Conservation (phyloP, 2,329 filamentous ascomycete species). For the Colletotrichum sp. region DNA sequence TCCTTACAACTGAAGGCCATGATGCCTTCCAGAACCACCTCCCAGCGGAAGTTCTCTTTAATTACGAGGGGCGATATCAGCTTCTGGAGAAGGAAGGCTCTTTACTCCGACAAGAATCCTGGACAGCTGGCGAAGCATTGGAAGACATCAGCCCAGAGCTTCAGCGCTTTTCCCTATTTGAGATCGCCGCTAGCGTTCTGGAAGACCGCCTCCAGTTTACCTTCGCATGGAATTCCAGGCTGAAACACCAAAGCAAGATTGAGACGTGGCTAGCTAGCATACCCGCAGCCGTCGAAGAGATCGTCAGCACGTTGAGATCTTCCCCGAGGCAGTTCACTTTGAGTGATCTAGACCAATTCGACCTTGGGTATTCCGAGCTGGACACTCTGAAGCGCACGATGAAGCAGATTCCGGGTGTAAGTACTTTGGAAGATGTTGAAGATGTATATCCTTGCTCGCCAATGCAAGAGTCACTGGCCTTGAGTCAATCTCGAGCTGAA, state of each 20-base stretch:
- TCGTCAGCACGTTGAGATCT: not conserved
- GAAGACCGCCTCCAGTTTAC: not conserved
- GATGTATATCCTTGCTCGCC: constrained; percentile 43
- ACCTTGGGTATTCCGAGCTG: not conserved
- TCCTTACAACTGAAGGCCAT: not conserved
- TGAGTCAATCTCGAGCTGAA: constrained; percentile 34
- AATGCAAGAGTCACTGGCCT: constrained; percentile 38
- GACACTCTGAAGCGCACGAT: not conserved
- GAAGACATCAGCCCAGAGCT: not conserved
- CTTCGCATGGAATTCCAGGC: not conserved
- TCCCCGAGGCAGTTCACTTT: not conserved
- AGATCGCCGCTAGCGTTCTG: not conserved
- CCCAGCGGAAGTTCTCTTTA: constrained; percentile 53
- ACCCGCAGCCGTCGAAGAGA: not conserved
- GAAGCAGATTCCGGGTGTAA: not conserved
- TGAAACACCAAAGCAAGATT: not conserved
- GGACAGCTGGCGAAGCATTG: not conserved
- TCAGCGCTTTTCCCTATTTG: not conserved
- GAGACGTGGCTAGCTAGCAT: not conserved
- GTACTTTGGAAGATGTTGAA: constrained; percentile 24
- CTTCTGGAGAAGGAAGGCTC: constrained; percentile 44
- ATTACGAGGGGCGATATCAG: constrained; percentile 51
- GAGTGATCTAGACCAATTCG: not conserved
- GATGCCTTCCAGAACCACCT: constrained; percentile 27
- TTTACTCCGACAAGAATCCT: not conserved